Percentiles rank a stretch among this genome's conserved stretches.
Evolutionary conservation across 2,329 filamentous ascomycete genomes (phyloP).

Genomic region (Pseudocercospora fuligena): DNA sequence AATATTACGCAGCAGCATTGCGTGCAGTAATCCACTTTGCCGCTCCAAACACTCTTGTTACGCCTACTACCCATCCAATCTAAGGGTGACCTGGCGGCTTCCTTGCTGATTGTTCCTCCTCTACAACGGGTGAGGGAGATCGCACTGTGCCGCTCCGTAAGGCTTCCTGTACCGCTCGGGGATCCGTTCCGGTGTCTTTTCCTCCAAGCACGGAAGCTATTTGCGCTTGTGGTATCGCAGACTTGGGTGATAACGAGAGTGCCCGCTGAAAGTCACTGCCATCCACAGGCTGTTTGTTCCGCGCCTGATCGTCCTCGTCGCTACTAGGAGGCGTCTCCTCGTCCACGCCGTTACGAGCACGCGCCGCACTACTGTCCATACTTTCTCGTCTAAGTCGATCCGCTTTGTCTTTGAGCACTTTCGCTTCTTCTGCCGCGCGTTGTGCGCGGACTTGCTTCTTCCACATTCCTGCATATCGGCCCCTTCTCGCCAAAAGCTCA

Average conservation of each 20-base stretch:
- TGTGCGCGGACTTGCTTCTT: slow-evolving; percentile 58
- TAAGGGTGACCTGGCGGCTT: slow-evolving; percentile 36
- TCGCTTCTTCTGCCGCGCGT: slow-evolving; percentile 55
- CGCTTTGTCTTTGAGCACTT: slow-evolving; percentile 55
- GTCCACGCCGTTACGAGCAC: slow-evolving; percentile 27
- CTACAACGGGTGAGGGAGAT: slow-evolving; percentile 35
- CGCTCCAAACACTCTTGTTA: slow-evolving; percentile 12
- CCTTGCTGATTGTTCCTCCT: slow-evolving; percentile 27
- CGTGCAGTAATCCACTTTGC: slow-evolving; percentile 13
- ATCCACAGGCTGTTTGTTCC: slow-evolving; percentile 15
- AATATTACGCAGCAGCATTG: slow-evolving; percentile 13
- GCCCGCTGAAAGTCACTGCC: slow-evolving; percentile 33
- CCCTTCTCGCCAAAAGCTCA: slow-evolving; percentile 54
- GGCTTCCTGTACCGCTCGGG: slow-evolving; percentile 32
- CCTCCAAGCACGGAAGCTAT: slow-evolving; percentile 29
- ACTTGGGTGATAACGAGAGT: slow-evolving; percentile 33
- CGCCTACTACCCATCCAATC: slow-evolving; percentile 6
- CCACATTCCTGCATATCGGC: slow-evolving; percentile 57
- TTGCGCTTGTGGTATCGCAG: slow-evolving; percentile 34
- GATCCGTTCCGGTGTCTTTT: slow-evolving; percentile 34
- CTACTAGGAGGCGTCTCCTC: slow-evolving; percentile 38
- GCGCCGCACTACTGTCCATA: slow-evolving; percentile 49
- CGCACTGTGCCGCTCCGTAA: slow-evolving; percentile 37
- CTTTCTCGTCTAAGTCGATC: slow-evolving; percentile 55
- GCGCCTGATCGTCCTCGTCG: slow-evolving; percentile 42